These are phyloP conservation scores for Monosporozyma unispora DNA, from an alignment of 805 yeast genomes.

Conservation along the genomic window DNA sequence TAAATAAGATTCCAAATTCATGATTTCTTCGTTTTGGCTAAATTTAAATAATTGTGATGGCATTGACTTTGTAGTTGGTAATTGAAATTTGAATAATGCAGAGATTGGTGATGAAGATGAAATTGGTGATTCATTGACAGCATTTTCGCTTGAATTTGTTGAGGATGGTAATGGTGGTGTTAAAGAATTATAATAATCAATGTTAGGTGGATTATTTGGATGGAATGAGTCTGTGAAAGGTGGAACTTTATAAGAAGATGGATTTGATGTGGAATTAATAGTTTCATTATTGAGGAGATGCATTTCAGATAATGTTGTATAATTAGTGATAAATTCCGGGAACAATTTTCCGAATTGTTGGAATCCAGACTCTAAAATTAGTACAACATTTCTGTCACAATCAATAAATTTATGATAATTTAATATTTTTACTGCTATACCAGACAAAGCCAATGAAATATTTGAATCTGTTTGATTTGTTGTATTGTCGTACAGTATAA, in stretches of 20 bases:
- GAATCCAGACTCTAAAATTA: constrained; percentile 19
- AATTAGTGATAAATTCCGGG: constrained; percentile 10
- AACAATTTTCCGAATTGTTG: constrained; percentile 12
- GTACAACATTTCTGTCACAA: constrained; percentile 5
- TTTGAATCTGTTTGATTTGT: constrained; percentile 16
- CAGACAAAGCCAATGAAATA: constrained; percentile 21
- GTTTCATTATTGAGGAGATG: not conserved
- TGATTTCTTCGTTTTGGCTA: constrained; percentile 25
- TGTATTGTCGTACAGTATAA: constrained; percentile 22
- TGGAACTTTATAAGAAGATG: not conserved
- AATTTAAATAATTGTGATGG: constrained; percentile 19
- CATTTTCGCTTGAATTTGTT: not conserved
- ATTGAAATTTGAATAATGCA: constrained; percentile 25
- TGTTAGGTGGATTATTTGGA: not conserved
- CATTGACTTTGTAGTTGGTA: constrained; percentile 17
- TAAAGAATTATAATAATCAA: not conserved
- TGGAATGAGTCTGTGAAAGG: not conserved
- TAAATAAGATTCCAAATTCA: constrained; percentile 24
- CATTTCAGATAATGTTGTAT: not conserved
- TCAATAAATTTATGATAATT: constrained; percentile 6
- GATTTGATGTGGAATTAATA: not conserved
- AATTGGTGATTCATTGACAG: constrained; percentile 15
- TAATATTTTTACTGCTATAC: constrained; percentile 21
- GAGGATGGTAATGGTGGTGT: constrained; percentile 1
- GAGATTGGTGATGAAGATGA: constrained; percentile 28